Base-by-base conservation (phyloP, 2,329 filamentous ascomycete species). In the Aspergillus nomiae region DNA sequence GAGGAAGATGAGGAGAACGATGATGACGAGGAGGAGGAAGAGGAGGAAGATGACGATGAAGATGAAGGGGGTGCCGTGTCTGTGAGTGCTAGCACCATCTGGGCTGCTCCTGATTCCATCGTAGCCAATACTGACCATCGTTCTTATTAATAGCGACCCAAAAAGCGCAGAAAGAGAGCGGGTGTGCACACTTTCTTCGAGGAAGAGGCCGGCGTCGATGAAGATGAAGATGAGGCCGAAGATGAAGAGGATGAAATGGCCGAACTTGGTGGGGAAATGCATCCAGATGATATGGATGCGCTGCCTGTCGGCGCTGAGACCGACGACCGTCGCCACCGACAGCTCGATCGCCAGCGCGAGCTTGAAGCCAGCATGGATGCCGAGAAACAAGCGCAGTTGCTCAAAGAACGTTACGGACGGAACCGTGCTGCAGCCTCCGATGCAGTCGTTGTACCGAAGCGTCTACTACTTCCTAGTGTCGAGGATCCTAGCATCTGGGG, bases 401-500 rank as follows among this genome's bases (percentile, higher is more conserved):
- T 96, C 69, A 90, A 92, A 70, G 91, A 96, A 79, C 88, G 93
- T 73, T 98, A 99, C 77, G 92, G 94, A 68, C 89, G 92, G 69
- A 87, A 90, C 67, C 88, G 90, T 45, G 84, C 87, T 61, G 86
- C 86, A 32, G 86, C 88, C 48, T 86, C 73, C 78, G 91, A 94
- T 71, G 88, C 90, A 26, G 87, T 90, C 3, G 87, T 94, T 55
- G 89, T 96, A 3, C 93, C 94, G 24, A 94, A 94, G 77, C 88
- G 92, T 65, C 81, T 98, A 48, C 85, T 98, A 14, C 88, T 98
- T 50, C 95, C 95, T 5, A 95, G 92, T 71, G 94, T 97, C 56
- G 91, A 97, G 66, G 95, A 99, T 76, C 95, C 95, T 1, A 93
- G 92, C 71, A 98, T 99, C 74, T 99, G 92, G 92, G 92, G 91